These are phyloP conservation scores for Solanum paucissectum DNA, from an alignment of 257 asterid species.

Conservation along the genomic window DNA sequence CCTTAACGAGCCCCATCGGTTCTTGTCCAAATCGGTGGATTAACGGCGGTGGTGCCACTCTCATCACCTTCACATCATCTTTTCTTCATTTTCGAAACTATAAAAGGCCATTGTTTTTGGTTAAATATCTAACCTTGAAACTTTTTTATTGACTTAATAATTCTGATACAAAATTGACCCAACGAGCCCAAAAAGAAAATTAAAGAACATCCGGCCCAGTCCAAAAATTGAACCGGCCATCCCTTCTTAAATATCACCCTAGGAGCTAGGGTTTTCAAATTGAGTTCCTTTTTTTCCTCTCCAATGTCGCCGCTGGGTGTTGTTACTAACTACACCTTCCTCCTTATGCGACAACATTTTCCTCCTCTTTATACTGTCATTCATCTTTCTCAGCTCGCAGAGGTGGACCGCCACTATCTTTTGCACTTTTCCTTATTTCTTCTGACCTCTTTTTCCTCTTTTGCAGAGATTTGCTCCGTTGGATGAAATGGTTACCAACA, in stretches of 20 bases:
- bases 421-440: background rate
- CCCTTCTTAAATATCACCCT: background rate
- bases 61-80: background rate
- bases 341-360: background rate
- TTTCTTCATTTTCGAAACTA: background rate
- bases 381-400: background rate
- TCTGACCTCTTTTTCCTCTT: background rate
- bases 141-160: no score
- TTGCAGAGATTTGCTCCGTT: background rate
- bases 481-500: background rate
- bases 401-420: background rate
- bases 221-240: no score
- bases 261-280: background rate
- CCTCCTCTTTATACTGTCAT: no score
- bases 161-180: background rate
- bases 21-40: no score
- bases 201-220: background rate
- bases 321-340: background rate
- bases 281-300: background rate
- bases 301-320: accelerated
- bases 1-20: background rate
- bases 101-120: background rate
- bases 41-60: background rate
- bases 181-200: background rate
- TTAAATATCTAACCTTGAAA: background rate